Percentiles rank a stretch among this genome's conserved stretches.
phyloP scores from a whole-genome alignment of 371 early-diverging fungal species.

The Rhizopus microsporus region DNA sequence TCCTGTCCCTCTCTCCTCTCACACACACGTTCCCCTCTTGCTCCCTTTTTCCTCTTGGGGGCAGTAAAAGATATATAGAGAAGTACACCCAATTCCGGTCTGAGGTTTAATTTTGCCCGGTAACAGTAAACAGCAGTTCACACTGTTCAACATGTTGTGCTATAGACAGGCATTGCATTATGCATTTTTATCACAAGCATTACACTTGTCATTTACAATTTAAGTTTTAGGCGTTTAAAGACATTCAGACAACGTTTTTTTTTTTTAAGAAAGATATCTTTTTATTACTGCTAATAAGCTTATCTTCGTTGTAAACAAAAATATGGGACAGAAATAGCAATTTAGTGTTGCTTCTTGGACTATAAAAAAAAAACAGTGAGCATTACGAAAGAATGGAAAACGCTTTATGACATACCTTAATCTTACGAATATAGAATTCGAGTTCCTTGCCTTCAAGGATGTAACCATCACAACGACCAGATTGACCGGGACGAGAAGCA shows the following conservation, averaged over 20 bases:
- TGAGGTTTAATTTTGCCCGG: neutral
- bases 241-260: neutral
- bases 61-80: neutral
- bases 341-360: conserved; percentile 37
- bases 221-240: too few species aligned
- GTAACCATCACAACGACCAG: conserved; percentile 98
- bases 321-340: conserved; percentile 8
- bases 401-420: conserved; percentile 60
- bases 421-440: conserved; percentile 93
- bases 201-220: too few species aligned
- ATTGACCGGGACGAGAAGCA: conserved; percentile 99
- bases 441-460: conserved; percentile 99
- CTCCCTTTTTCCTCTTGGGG: too few species aligned
- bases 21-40: too few species aligned
- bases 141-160: neutral
- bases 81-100: neutral
- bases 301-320: conserved; percentile 2
- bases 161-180: too few species aligned
- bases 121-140: neutral
- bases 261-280: neutral
- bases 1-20: neutral
- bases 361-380: conserved; percentile 5
- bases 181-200: too few species aligned
- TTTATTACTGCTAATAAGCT: neutral
- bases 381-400: neutral